Percentiles rank a stretch among this genome's conserved stretches.
Conservation (phyloP, 129 eudicot genomes). For the Tanacetum coccineum region DNA sequence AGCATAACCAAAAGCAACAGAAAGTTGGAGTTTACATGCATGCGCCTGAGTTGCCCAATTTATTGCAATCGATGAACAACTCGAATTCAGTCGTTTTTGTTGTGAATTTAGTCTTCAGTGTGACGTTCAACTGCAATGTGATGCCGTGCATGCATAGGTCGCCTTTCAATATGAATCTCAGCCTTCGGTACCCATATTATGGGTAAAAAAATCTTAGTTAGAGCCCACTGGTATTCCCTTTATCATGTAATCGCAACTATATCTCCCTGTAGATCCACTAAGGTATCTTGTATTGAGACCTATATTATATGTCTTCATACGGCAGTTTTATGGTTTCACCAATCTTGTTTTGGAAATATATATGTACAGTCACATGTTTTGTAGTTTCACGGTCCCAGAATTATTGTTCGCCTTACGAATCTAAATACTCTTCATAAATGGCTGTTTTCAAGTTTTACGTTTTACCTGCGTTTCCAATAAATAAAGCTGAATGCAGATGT, state of each 20-base stretch:
- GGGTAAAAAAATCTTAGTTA: neutral
- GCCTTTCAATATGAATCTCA: neutral
- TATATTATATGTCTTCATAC: neutral
- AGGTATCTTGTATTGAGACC: neutral
- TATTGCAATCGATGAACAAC: neutral
- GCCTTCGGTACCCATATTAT: neutral
- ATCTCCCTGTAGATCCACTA: neutral
- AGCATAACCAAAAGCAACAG: neutral
- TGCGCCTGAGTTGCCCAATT: neutral
- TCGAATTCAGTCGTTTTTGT: neutral
- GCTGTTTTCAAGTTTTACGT: no score
- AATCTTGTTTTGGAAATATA: neutral
- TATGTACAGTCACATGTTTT: neutral
- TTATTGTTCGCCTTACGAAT: no score
- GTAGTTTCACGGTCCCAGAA: no score
- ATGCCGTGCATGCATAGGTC: neutral
- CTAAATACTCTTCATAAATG: no score
- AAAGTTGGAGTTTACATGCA: neutral
- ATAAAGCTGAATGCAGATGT: neutral
- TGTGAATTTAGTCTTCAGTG: conserved; percentile 7
- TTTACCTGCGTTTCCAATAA: neutral
- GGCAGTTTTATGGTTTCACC: neutral
- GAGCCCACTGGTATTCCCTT: neutral
- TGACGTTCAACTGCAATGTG: neutral
- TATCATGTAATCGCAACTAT: neutral